Evolutionary conservation across 2,329 filamentous ascomycete species (phyloP).

Genomic region (Peltaster fructicola): DNA sequence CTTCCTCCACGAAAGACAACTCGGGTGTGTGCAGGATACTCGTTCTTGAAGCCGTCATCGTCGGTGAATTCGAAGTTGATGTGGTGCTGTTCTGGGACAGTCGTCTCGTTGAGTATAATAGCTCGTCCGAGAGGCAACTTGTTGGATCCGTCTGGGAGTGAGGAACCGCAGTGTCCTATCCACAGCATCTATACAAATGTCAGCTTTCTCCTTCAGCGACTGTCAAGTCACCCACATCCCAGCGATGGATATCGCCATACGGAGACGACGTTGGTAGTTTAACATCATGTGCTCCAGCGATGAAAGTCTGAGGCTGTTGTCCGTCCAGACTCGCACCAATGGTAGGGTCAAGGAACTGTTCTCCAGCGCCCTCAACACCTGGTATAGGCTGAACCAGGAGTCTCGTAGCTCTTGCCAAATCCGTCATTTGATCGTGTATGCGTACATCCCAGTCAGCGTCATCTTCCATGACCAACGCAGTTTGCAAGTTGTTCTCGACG

Average conservation of each 20-base stretch:
- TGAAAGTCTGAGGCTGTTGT: conserved; percentile 4
- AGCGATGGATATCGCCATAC: conserved; percentile 12
- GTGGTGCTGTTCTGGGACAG: conserved; percentile 9
- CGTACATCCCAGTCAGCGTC: too few relatives aligned
- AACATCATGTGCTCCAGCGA: conserved; percentile 4
- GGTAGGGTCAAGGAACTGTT: conserved; percentile 9
- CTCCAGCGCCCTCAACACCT: conserved; percentile 6
- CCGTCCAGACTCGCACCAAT: conserved; percentile 4
- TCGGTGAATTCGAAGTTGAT: conserved; percentile 10
- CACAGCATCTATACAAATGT: conserved; percentile 24
- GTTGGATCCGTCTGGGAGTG: conserved; percentile 10
- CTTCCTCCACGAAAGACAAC: conserved; percentile 26
- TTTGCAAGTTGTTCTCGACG: too few relatives aligned
- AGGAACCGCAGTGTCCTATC: conserved; percentile 26
- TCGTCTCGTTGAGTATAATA: conserved; percentile 9
- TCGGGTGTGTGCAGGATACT: conserved; percentile 22
- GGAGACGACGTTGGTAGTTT: conserved; percentile 8
- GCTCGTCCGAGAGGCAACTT: conserved; percentile 9
- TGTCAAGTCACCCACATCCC: conserved; percentile 15
- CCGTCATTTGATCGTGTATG: too few relatives aligned
- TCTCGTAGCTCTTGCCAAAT: conserved; percentile 21
- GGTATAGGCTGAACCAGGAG: conserved; percentile 16
- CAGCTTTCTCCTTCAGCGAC: conserved; percentile 1
- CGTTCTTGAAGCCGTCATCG: conserved; percentile 5
- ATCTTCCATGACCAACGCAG: too few relatives aligned